Conservation (phyloP, 805 yeast species). For the Saccharomycopsis olivae region DNA sequence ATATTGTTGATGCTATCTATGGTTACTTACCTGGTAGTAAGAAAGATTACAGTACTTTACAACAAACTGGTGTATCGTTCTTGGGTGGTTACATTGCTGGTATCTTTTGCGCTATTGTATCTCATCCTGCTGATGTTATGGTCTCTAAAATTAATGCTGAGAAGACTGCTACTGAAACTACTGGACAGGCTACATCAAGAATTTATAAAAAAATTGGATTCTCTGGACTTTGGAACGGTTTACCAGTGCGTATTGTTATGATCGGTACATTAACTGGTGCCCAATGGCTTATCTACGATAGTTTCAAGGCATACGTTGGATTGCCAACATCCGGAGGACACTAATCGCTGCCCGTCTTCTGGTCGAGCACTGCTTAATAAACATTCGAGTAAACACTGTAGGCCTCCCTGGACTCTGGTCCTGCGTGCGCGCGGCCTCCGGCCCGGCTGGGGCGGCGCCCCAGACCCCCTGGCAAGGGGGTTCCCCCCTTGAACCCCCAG, state of each 20-base stretch:
- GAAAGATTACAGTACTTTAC: slow-evolving; percentile 54
- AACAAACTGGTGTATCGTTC: slow-evolving; percentile 92
- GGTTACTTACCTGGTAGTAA: slow-evolving; percentile 60
- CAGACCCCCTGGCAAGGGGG: no score
- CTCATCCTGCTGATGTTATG: slow-evolving; percentile 99
- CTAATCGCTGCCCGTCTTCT: slow-evolving; percentile 5
- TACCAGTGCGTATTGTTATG: slow-evolving; percentile 91
- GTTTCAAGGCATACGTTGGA: slow-evolving; percentile 90
- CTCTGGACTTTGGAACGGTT: slow-evolving; percentile 88
- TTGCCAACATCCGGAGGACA: slow-evolving; percentile 83
- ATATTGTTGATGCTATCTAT: slow-evolving; percentile 76
- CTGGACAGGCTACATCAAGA: slow-evolving; percentile 55
- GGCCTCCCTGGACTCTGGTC: no score
- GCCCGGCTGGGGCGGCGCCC: no score
- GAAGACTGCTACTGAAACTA: slow-evolving; percentile 51
- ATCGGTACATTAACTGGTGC: slow-evolving; percentile 94
- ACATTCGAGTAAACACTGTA: neutral
- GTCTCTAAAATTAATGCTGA: slow-evolving; percentile 84
- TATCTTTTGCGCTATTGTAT: slow-evolving; percentile 88
- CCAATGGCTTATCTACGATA: slow-evolving; percentile 96
- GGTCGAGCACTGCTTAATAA: neutral
- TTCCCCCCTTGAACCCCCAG: no score
- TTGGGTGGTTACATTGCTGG: slow-evolving; percentile 96
- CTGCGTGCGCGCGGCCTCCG: no score
- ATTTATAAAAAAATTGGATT: slow-evolving; percentile 83